A percentile compares a stretch with the other conserved stretches of the same genome.
Evolutionary conservation across 2,329 filamentous ascomycete species (phyloP).

Genomic region (Colletotrichum scovillei): DNA sequence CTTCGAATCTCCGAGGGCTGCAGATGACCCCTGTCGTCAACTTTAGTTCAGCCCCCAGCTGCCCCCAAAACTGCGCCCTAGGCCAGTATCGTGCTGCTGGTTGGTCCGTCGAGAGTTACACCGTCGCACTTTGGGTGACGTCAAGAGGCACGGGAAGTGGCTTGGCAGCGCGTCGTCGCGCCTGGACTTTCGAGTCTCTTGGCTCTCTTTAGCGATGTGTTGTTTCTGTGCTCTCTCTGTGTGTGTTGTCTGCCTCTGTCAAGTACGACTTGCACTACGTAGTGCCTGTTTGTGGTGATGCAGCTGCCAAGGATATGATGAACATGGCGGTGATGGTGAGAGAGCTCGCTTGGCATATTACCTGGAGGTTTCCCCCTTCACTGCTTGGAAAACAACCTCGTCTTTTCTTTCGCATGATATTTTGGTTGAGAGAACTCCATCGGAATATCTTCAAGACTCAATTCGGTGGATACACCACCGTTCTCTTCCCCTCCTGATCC

Average conservation of each 20-base stretch:
- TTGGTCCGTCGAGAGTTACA: not conserved
- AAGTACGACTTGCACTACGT: constrained; percentile 1
- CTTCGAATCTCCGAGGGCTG: not conserved
- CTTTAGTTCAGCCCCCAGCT: too few species aligned
- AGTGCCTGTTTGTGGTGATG: not conserved
- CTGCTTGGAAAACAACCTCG: too few species aligned
- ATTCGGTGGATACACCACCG: too few species aligned
- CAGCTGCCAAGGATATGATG: constrained; percentile 9
- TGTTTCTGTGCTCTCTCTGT: not conserved
- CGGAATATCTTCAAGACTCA: not conserved
- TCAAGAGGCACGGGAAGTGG: not conserved
- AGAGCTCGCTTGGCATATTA: not conserved
- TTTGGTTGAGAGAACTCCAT: too few species aligned
- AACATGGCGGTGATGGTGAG: not conserved
- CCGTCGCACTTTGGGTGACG: constrained; percentile 2
- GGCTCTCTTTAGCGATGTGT: not conserved
- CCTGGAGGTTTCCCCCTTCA: not conserved
- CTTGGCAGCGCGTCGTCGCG: constrained; percentile 10
- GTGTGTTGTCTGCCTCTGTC: not conserved
- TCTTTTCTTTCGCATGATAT: not conserved
- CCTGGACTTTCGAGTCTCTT: not conserved
- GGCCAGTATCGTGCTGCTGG: not conserved
- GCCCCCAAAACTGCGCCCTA: not conserved
- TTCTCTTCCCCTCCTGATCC: not conserved
- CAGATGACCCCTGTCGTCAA: not conserved